Evolutionary conservation across 805 yeast genomes (phyloP).

Genomic region (Candida michaelii): DNA sequence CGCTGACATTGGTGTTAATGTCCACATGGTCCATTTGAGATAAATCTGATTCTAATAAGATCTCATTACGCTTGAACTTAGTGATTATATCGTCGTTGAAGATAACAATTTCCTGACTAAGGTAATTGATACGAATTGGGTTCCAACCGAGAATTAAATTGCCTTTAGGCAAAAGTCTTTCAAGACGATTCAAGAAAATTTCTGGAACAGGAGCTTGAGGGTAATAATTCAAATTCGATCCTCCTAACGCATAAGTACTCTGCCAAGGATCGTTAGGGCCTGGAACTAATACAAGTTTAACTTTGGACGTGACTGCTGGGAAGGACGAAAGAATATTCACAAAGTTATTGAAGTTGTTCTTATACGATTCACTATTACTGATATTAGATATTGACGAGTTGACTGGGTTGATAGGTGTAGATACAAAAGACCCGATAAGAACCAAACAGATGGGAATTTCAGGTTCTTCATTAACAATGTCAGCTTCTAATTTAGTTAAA

Average conservation of each 20-base stretch:
- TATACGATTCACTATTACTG: conserved; percentile 57
- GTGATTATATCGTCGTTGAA: conserved; percentile 71
- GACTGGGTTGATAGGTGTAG: conserved; percentile 60
- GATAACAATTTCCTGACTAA: conserved; percentile 80
- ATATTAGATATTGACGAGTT: conserved; percentile 50
- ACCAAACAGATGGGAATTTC: conserved; percentile 64
- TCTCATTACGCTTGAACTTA: conserved; percentile 68
- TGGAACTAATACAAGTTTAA: conserved; percentile 74
- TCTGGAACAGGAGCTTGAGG: conserved; percentile 76
- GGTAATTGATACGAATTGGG: conserved; percentile 74
- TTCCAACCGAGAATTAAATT: conserved; percentile 53
- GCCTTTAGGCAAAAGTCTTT: conserved; percentile 41
- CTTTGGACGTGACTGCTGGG: conserved; percentile 49
- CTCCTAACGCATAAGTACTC: conserved; percentile 62
- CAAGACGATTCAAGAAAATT: conserved; percentile 67
- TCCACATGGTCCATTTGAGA: conserved; percentile 18
- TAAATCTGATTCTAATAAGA: conserved; percentile 49
- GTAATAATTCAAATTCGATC: conserved; percentile 30
- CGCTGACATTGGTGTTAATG: conserved; percentile 11
- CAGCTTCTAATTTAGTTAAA: conserved; percentile 48
- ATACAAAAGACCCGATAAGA: conserved; percentile 77
- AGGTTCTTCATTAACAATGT: conserved; percentile 22
- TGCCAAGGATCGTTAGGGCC: conserved; percentile 96
- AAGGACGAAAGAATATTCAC: conserved; percentile 63
- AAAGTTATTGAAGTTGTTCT: conserved; percentile 68